Evolutionary conservation across 768 basidiomycete genomes (phyloP).

Genomic region (Pleurotus platypus): DNA sequence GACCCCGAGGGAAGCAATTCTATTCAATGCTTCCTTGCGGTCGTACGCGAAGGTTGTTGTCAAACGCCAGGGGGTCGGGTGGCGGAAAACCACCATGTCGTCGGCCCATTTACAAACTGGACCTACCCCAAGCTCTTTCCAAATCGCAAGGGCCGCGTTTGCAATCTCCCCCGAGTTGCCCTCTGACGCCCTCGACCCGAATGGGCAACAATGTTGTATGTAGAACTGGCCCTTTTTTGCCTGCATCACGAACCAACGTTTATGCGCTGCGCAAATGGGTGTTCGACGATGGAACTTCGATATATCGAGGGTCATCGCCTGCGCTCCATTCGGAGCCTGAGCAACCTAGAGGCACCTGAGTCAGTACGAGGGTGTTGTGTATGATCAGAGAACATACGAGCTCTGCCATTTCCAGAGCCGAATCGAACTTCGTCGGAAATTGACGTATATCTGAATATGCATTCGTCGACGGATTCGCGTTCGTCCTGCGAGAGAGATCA

Average conservation of each 20-base stretch:
- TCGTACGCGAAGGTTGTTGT: not conserved
- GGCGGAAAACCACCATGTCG: conserved; percentile 11
- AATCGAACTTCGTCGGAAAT: conserved; percentile 20
- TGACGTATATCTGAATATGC: conserved; percentile 18
- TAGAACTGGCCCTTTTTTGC: conserved; percentile 8
- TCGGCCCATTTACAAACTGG: conserved; percentile 18
- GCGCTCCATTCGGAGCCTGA: conserved; percentile 24
- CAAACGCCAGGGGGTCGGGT: not conserved
- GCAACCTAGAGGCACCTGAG: conserved; percentile 19
- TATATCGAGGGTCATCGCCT: conserved; percentile 28
- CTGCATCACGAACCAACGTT: conserved; percentile 24
- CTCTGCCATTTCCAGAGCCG: conserved; percentile 11
- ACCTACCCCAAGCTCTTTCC: conserved; percentile 2
- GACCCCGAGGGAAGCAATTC: not conserved
- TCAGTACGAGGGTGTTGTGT: conserved; percentile 11
- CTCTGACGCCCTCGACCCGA: conserved; percentile 11
- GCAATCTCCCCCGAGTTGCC: conserved; percentile 17
- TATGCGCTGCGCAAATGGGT: conserved; percentile 27
- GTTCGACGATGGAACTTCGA: conserved; percentile 30
- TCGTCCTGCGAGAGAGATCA: conserved; percentile 16
- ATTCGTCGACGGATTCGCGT: conserved; percentile 15
- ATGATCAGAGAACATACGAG: conserved; percentile 12
- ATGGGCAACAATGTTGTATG: conserved; percentile 17
- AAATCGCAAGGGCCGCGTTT: conserved; percentile 11
- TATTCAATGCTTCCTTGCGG: not conserved